Percentiles rank a stretch among this genome's conserved stretches.
These are phyloP conservation scores for Parathielavia appendiculata DNA, from an alignment of 495 filamentous ascomycete genomes.

Conservation along the genomic window DNA sequence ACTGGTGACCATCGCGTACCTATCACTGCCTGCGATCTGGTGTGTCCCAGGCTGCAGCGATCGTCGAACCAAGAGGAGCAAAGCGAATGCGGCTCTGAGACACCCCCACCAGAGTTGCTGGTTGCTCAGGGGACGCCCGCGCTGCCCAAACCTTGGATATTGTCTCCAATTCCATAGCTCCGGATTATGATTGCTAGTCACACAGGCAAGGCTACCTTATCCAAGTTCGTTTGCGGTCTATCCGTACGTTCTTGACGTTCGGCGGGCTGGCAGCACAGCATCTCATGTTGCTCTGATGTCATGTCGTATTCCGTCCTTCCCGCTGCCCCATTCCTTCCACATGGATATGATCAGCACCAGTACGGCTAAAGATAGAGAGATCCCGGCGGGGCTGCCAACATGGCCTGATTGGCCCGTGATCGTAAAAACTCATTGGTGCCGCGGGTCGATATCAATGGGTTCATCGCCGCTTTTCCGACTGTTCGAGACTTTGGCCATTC, in stretches of 20 bases:
- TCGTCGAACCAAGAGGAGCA: not conserved
- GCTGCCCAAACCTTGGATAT: no score
- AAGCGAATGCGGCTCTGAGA: not conserved
- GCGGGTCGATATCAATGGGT: not conserved
- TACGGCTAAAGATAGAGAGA: not conserved
- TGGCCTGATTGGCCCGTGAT: no score
- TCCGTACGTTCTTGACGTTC: not conserved
- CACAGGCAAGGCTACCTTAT: no score
- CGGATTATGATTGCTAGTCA: no score
- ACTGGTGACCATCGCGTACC: no score
- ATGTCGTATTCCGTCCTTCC: conserved; percentile 3
- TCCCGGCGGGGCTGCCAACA: no score
- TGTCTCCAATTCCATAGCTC: no score
- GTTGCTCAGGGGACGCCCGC: no score
- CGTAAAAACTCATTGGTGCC: not conserved
- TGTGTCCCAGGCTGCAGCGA: not conserved
- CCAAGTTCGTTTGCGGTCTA: not conserved
- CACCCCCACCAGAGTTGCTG: no score
- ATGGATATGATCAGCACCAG: conserved; percentile 6
- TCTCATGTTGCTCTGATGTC: not conserved
- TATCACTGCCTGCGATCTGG: no score
- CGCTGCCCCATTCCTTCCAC: not conserved
- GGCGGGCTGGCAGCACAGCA: not conserved
- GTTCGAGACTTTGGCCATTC: no score
- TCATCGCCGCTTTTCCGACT: not conserved